Percentiles rank a stretch among this genome's conserved stretches.
phyloP scores from a whole-genome alignment of 75 land plant species.

The Sequoiadendron giganteum region DNA sequence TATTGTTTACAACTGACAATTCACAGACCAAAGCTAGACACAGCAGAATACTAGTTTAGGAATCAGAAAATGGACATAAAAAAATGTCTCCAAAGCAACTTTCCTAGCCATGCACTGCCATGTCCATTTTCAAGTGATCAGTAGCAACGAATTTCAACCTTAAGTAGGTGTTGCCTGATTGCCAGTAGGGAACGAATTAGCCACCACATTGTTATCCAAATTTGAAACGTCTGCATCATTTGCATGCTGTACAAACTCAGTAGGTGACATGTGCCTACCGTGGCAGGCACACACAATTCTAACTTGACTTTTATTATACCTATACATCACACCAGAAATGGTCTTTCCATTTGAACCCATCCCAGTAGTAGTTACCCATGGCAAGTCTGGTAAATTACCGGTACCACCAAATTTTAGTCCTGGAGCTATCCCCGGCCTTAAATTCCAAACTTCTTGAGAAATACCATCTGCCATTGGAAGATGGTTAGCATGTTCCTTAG shows the following conservation, averaged over 20 bases:
- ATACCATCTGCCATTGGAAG: slow-evolving; percentile 26
- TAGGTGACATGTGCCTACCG: slow-evolving; percentile 86
- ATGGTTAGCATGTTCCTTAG: slow-evolving; percentile 27
- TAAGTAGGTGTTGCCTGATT: slow-evolving; percentile 68
- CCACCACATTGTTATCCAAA: slow-evolving; percentile 35
- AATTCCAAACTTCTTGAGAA: slow-evolving; percentile 41
- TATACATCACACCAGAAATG: slow-evolving; percentile 86
- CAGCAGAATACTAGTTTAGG: background rate
- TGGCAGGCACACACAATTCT: slow-evolving; percentile 98
- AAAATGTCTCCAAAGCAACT: background rate
- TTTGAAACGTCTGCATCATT: slow-evolving; percentile 42
- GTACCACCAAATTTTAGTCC: slow-evolving; percentile 85
- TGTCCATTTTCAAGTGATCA: background rate
- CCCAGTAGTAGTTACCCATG: slow-evolving; percentile 96
- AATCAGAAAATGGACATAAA: background rate
- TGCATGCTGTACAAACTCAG: slow-evolving; percentile 88
- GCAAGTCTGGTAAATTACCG: slow-evolving; percentile 81
- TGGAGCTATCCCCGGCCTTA: slow-evolving; percentile 75
- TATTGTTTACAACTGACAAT: background rate
- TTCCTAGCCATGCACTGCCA: background rate
- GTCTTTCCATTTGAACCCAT: slow-evolving; percentile 76
- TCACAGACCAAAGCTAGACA: background rate
- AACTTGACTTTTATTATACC: slow-evolving; percentile 55
- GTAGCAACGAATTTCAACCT: slow-evolving; percentile 15
- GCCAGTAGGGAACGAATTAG: slow-evolving; percentile 40